These are phyloP conservation scores for Calendula officinalis DNA, from an alignment of 129 eudicot species.

Conservation along the genomic window DNA sequence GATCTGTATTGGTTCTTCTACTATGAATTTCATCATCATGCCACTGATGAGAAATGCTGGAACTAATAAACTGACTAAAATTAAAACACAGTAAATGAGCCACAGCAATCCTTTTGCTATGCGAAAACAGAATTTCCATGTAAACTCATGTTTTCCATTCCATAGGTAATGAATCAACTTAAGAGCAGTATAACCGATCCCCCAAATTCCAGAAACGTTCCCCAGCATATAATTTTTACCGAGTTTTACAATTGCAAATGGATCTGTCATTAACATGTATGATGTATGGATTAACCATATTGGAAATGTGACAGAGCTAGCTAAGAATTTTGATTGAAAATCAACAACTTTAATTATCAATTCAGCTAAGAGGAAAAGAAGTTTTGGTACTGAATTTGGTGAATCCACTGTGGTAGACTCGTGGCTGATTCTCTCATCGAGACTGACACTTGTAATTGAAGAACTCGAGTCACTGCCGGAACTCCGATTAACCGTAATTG, in stretches of 20 bases:
- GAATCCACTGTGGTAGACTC: conserved; percentile 25
- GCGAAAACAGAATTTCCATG: conserved; percentile 43
- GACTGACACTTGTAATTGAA: conserved; percentile 22
- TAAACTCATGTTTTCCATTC: conserved; percentile 44
- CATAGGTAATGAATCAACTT: conserved; percentile 33
- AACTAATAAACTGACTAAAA: conserved; percentile 50
- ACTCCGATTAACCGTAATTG: not conserved
- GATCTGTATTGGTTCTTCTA: conserved; percentile 64
- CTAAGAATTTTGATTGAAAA: conserved; percentile 47
- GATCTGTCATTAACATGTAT: conserved; percentile 58
- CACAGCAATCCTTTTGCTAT: conserved; percentile 64
- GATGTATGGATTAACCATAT: conserved; percentile 38
- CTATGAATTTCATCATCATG: conserved; percentile 43
- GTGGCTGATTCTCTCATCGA: conserved; percentile 3
- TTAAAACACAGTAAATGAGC: conserved; percentile 55
- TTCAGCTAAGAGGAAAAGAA: conserved; percentile 39
- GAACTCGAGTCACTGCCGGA: conserved; percentile 27
- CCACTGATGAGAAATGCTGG: conserved; percentile 68
- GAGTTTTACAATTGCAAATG: conserved; percentile 34
- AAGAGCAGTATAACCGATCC: conserved; percentile 20
- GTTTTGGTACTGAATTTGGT: conserved; percentile 11
- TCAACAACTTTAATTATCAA: conserved; percentile 49
- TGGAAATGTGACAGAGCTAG: conserved; percentile 49
- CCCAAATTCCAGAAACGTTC: conserved; percentile 22
- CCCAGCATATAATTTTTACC: conserved; percentile 27